phyloP scores from a whole-genome alignment of 257 asterid genomes.

The Nicotiana attenuata region DNA sequence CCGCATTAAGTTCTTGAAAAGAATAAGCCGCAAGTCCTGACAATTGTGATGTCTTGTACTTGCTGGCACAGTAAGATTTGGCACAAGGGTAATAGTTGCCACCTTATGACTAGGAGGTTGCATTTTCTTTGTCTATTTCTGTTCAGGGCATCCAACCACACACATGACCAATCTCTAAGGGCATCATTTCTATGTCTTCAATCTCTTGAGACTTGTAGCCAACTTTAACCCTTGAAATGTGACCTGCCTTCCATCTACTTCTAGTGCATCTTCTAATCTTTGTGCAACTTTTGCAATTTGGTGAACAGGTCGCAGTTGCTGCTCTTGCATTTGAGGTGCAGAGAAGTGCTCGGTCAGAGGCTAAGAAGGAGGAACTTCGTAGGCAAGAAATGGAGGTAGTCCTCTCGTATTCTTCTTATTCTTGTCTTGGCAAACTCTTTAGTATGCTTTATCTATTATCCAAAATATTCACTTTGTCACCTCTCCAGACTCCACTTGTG shows the following conservation, averaged over 20 bases:
- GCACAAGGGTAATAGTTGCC: not conserved
- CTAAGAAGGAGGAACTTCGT: conserved; percentile 83
- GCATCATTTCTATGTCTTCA: not conserved
- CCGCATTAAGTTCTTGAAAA: not conserved
- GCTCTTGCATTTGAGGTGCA: conserved; percentile 84
- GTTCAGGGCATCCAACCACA: not conserved
- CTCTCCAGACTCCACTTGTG: too few species aligned
- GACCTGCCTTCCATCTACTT: not conserved
- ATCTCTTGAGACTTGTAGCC: not conserved
- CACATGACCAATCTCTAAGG: not conserved
- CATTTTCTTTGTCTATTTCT: not conserved
- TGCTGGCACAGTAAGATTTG: not conserved
- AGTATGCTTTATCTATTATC: not conserved
- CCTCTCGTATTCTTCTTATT: not conserved
- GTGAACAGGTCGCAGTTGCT: conserved; percentile 76
- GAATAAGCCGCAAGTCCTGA: not conserved
- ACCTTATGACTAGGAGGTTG: too few species aligned
- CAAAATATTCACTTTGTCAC: not conserved
- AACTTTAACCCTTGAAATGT: not conserved
- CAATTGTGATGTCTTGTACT: conserved; percentile 3
- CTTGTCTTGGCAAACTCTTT: not conserved
- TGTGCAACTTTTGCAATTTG: conserved; percentile 5
- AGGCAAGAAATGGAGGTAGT: conserved; percentile 72
- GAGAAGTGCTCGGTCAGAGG: conserved; percentile 88
- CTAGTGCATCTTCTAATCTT: not conserved